Percentiles rank a stretch among this genome's conserved stretches.
Conservation (phyloP, 441 rosid species). For the Macaranga tanarius region DNA sequence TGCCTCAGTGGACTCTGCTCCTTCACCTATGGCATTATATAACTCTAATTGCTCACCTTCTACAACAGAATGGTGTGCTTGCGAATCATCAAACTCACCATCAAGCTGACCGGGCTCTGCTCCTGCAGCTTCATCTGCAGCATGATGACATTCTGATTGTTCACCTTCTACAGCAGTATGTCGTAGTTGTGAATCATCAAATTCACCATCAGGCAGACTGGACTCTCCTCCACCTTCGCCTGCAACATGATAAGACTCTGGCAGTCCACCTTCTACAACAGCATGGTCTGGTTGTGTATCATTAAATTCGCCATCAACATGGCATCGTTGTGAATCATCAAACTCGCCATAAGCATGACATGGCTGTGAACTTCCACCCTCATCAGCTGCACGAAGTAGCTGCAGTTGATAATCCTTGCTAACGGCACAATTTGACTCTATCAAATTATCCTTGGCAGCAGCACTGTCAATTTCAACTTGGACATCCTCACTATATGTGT, state of each 20-base stretch:
- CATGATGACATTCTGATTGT: not conserved
- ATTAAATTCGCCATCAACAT: not conserved
- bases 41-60: slow-evolving; percentile 5
- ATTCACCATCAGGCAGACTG: not conserved
- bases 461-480: slow-evolving; percentile 17
- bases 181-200: slow-evolving; percentile 2
- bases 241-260: not conserved
- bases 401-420: slow-evolving; percentile 15
- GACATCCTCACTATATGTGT: slow-evolving; percentile 22
- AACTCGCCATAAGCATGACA: not conserved
- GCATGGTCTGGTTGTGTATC: slow-evolving; percentile 4
- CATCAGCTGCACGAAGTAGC: slow-evolving; percentile 21
- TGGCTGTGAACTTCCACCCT: slow-evolving; percentile 10
- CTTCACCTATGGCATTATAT: not conserved
- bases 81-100: not conserved
- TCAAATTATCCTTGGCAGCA: slow-evolving; percentile 24
- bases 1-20: slow-evolving; percentile 2
- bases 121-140: not conserved
- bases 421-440: not conserved
- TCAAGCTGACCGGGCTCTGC: slow-evolving; percentile 3
- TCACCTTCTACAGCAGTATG: slow-evolving; percentile 13
- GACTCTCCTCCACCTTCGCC: slow-evolving; percentile 5
- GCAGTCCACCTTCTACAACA: slow-evolving; percentile 4
- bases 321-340: not conserved
- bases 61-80: slow-evolving; percentile 1